Conservation (phyloP, 2,329 filamentous ascomycete genomes). For the Fusarium nisikadoi region DNA sequence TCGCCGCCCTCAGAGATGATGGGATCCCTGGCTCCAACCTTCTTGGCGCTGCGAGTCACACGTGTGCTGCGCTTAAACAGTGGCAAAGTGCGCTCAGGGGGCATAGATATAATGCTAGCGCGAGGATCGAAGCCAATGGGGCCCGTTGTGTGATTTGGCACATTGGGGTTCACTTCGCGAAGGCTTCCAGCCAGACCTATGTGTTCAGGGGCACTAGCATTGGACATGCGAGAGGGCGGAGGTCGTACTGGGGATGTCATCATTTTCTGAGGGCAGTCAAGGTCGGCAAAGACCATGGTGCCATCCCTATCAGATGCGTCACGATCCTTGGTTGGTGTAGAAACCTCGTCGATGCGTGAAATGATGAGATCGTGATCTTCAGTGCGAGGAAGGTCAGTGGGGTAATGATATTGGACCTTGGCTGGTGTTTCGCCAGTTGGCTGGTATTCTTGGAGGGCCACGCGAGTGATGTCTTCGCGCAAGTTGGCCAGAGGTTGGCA, state of each 20-base stretch:
- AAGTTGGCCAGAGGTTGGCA: slow-evolving; percentile 77
- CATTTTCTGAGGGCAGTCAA: slow-evolving; percentile 41
- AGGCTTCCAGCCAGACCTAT: slow-evolving; percentile 56
- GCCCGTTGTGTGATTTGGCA: slow-evolving; percentile 55
- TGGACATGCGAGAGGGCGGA: slow-evolving; percentile 46
- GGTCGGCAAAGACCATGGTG: slow-evolving; percentile 57
- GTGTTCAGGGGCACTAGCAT: slow-evolving; percentile 42
- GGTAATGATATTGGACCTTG: slow-evolving; percentile 83
- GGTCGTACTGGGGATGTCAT: slow-evolving; percentile 48
- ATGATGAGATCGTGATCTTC: slow-evolving; percentile 58
- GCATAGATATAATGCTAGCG: slow-evolving; percentile 54
- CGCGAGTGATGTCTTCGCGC: slow-evolving; percentile 72
- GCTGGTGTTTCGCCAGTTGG: slow-evolving; percentile 88
- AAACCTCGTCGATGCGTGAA: slow-evolving; percentile 52
- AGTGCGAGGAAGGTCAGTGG: slow-evolving; percentile 81
- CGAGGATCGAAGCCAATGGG: slow-evolving; percentile 55
- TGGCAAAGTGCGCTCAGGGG: slow-evolving; percentile 57
- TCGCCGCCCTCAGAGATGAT: slow-evolving; percentile 59
- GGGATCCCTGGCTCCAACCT: slow-evolving; percentile 35
- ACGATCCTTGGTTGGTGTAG: slow-evolving; percentile 35
- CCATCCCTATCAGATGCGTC: slow-evolving; percentile 49
- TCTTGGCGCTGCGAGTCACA: slow-evolving; percentile 51
- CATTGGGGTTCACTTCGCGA: slow-evolving; percentile 66
- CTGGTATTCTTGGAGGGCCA: slow-evolving; percentile 79
- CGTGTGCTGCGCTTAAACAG: slow-evolving; percentile 59